These are phyloP conservation scores for Thielaviopsis euricoi DNA, from an alignment of 2,329 filamentous ascomycete species.

Conservation along the genomic window DNA sequence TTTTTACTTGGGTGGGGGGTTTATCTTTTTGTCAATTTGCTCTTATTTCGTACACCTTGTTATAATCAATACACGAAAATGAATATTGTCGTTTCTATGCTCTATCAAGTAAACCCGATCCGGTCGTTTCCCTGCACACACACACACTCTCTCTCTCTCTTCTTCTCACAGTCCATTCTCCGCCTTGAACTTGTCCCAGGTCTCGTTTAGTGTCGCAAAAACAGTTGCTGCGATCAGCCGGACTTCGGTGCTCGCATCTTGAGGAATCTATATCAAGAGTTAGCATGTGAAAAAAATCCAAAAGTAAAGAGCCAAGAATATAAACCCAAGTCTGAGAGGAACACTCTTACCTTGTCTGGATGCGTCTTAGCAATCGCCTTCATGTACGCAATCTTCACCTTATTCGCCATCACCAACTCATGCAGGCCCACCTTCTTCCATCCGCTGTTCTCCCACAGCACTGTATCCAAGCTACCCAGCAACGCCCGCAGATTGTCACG, in stretches of 20 bases:
- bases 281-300: conserved; percentile 4
- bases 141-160: too few relatives aligned
- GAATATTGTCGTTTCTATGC: too few relatives aligned
- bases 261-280: conserved; percentile 33
- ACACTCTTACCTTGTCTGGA: conserved; percentile 96
- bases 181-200: conserved; percentile 56
- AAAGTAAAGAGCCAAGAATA: conserved; percentile 20
- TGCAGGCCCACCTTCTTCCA: conserved; percentile 97
- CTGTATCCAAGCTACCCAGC: conserved; percentile 68
- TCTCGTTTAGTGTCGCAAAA: conserved; percentile 54
- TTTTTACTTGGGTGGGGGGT: neutral
- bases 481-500: conserved; percentile 81
- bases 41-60: neutral
- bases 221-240: conserved; percentile 48
- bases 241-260: conserved; percentile 48
- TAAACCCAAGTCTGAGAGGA: too few relatives aligned
- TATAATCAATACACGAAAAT: too few relatives aligned
- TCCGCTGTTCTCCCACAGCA: conserved; percentile 80
- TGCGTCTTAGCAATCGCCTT: conserved; percentile 98
- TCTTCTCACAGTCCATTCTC: conserved; percentile 42
- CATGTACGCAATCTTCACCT: conserved; percentile 97
- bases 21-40: neutral
- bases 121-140: neutral
- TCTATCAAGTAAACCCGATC: neutral
- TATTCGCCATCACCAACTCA: conserved; percentile 80